Evolutionary conservation across 1,139 yeast species (phyloP), one percentile per base, ranked within the genome.

Genomic region (Sugiyamaella pinicola): DNA sequence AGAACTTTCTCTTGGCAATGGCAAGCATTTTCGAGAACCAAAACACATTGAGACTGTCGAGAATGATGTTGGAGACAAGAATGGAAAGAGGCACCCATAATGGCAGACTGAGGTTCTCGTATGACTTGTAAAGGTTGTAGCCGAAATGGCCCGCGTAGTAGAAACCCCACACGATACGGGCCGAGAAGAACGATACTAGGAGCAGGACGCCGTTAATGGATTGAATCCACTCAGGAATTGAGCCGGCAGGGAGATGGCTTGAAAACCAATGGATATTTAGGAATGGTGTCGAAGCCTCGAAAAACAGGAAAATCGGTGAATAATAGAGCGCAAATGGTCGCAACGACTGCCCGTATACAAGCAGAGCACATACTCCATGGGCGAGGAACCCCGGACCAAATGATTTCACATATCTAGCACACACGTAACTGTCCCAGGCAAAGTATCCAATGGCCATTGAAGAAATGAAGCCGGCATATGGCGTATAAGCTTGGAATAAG

Each of bases 211-310:
- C 96, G 71, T 93, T 93, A 55, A 84, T 60, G 50, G 82, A 62
- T 55, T 84, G 80, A 51, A 82, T 63, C 58, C 70, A 74, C 33
- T 76, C 79, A 47, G 82, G 76, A 55, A 84, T 65, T 13, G 79
- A 70, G 6, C 75, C 75, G 3, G 75, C 75, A 1, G 95, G 90
- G 52, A 87, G 78, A 64, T 85, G 84, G 50, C 87, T 74, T 2
- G 93, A 87, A 67, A 87, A 85, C 97, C 97, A 91, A 71, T 96
- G 86, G 59, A 90, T 70, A 72, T 93, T 91, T 54, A 93, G 83
- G 67, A 91, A 91, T 10, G 99, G 98, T 7, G 97, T 93, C 18
- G 96, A 87, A 55, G 87, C 77, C 71, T 93, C 99, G 72, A 93
- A 93, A 56, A 89, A 65, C 63, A 93, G 76, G 70, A 93, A 93